phyloP scores from a whole-genome alignment of 2,329 filamentous ascomycete species.

The Nigrospora sphaerica region DNA sequence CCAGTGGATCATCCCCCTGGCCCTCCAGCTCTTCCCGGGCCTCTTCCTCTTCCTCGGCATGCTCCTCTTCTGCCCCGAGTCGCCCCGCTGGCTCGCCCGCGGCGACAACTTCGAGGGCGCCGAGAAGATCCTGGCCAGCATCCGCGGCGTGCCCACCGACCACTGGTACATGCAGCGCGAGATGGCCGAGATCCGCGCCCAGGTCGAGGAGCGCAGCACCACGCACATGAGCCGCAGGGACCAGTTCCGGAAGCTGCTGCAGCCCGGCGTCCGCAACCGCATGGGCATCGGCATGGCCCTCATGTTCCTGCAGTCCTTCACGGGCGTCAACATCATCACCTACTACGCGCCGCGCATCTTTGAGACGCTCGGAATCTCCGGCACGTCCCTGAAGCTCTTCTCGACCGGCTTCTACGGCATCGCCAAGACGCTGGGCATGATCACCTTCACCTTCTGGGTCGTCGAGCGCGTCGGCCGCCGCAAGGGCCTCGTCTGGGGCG shows the following conservation, averaged over 20 bases:
- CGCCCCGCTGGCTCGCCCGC: slow-evolving; percentile 27
- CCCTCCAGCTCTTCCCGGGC: slow-evolving; percentile 32
- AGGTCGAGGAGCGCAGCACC: slow-evolving; percentile 28
- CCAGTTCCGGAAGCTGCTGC: slow-evolving; percentile 24
- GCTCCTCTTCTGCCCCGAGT: slow-evolving; percentile 23
- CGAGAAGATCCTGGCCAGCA: slow-evolving; percentile 27
- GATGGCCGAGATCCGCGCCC: slow-evolving; percentile 53
- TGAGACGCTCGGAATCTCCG: slow-evolving; percentile 26
- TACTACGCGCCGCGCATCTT: slow-evolving; percentile 42
- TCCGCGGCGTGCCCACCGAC: slow-evolving; percentile 43
- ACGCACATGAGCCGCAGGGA: slow-evolving; percentile 19
- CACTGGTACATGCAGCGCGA: slow-evolving; percentile 46
- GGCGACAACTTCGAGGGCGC: slow-evolving; percentile 31
- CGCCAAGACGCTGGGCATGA: slow-evolving; percentile 27
- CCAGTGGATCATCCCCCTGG: slow-evolving; percentile 36
- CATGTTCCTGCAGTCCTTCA: slow-evolving; percentile 39
- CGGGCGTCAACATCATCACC: slow-evolving; percentile 53
- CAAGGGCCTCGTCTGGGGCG: slow-evolving; percentile 37
- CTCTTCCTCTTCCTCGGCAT: slow-evolving; percentile 25
- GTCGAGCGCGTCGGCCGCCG: slow-evolving; percentile 41
- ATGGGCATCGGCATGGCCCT: slow-evolving; percentile 45
- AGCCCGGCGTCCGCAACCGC: slow-evolving; percentile 33
- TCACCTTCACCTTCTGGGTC: slow-evolving; percentile 34
- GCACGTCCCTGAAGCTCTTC: slow-evolving; percentile 25
- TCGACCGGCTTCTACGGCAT: slow-evolving; percentile 34